Conservation (phyloP, 768 basidiomycete genomes). For the Mycena venus region DNA sequence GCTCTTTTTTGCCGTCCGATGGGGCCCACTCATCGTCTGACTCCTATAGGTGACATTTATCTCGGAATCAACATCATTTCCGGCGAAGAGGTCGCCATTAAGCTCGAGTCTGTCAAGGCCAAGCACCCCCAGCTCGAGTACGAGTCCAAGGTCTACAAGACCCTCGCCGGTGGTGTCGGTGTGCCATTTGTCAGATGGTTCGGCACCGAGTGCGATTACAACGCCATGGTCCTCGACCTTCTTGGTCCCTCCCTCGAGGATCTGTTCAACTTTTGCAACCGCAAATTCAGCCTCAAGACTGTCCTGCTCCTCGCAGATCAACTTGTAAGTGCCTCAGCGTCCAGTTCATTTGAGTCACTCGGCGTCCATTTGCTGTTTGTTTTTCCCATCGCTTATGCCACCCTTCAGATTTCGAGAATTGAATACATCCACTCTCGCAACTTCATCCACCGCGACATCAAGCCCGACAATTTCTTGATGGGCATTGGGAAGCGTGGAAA, state of each 20-base stretch:
- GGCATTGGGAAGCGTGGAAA: constrained; percentile 99
- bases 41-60: no score
- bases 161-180: not conserved
- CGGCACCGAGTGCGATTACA: not conserved
- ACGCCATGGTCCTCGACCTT: not conserved
- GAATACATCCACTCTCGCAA: constrained; percentile 99
- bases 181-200: not conserved
- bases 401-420: constrained; percentile 89
- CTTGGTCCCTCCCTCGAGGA: not conserved
- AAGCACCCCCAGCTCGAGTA: no score
- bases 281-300: not conserved
- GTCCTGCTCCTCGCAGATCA: no score
- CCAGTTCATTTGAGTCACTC: no score
- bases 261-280: not conserved
- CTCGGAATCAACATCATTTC: not conserved
- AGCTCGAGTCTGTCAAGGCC: not conserved
- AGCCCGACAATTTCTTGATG: constrained; percentile 99
- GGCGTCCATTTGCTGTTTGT: not conserved
- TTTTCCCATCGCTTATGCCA: not conserved
- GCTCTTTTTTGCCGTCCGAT: no score
- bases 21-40: no score
- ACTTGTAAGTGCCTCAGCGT: no score
- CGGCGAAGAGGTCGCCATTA: not conserved
- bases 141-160: not conserved
- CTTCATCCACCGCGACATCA: constrained; percentile 63